A percentile compares a stretch with the other conserved stretches of the same genome.
Conservation (phyloP, 768 basidiomycete species). For the Kondoa subrosea region DNA sequence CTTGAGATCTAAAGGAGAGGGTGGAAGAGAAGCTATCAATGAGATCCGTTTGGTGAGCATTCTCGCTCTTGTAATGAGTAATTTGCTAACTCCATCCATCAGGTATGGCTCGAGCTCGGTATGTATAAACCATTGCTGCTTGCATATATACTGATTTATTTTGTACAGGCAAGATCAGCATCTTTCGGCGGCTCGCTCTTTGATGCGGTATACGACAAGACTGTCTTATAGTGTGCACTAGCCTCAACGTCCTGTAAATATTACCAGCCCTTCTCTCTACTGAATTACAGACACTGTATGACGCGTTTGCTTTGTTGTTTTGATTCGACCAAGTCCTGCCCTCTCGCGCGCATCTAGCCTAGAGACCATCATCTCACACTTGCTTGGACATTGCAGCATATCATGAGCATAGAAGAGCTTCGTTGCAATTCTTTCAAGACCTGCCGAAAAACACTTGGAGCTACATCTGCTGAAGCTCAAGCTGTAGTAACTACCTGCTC, state of each 20-base stretch:
- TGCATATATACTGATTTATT: not conserved
- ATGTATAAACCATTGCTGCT: not conserved
- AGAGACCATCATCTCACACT: not conserved
- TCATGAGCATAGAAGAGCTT: not conserved
- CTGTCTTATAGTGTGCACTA: not conserved
- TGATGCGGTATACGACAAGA: not conserved
- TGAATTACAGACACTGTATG: not conserved
- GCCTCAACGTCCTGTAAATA: not conserved
- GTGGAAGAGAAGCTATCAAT: not conserved
- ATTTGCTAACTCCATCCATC: not conserved
- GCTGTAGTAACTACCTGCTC: slow-evolving; percentile 1
- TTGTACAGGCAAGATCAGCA: not conserved
- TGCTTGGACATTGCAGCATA: not conserved
- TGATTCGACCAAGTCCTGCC: not conserved
- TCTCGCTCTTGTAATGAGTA: not conserved
- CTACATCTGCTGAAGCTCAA: not conserved
- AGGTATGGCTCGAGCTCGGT: not conserved
- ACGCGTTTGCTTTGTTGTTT: too few species aligned
- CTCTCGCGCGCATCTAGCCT: not conserved
- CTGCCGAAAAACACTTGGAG: not conserved
- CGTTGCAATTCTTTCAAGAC: slow-evolving; percentile 1
- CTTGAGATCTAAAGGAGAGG: not conserved
- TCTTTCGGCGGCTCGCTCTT: not conserved
- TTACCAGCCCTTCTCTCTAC: not conserved
- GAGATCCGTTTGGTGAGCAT: not conserved